These are phyloP conservation scores for Yarrowia porcina DNA, from an alignment of 805 yeast genomes.

Conservation along the genomic window DNA sequence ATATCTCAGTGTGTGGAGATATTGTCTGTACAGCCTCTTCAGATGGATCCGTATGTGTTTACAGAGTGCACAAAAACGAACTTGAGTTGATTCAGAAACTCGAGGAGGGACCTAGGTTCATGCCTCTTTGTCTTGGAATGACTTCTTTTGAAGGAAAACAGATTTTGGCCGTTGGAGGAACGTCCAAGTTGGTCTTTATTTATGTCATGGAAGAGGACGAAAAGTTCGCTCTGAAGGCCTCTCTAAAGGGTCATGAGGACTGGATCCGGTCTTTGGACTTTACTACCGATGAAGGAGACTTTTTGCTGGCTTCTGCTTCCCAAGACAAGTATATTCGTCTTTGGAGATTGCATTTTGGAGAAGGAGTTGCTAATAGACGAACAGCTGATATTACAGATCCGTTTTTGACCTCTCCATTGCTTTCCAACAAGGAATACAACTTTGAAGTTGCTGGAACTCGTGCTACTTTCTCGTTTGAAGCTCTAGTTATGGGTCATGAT, in stretches of 20 bases:
- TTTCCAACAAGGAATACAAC: slow-evolving; percentile 71
- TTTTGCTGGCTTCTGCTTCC: slow-evolving; percentile 79
- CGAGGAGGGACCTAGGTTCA: slow-evolving; percentile 32
- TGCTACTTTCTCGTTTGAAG: slow-evolving; percentile 67
- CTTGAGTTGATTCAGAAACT: slow-evolving; percentile 26
- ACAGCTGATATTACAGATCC: slow-evolving; percentile 42
- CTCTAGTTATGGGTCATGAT: slow-evolving; percentile 95
- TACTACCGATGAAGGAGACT: slow-evolving; percentile 44
- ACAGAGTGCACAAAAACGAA: not conserved
- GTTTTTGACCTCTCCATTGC: slow-evolving; percentile 35
- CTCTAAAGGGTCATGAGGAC: slow-evolving; percentile 87
- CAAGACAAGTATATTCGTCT: slow-evolving; percentile 89
- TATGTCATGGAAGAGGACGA: slow-evolving; percentile 38
- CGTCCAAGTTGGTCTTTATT: slow-evolving; percentile 48
- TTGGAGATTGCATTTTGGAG: slow-evolving; percentile 61
- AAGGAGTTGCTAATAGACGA: slow-evolving; percentile 42
- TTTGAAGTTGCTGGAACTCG: slow-evolving; percentile 41
- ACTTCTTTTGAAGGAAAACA: slow-evolving; percentile 26
- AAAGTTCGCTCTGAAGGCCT: slow-evolving; percentile 46
- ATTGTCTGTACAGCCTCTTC: slow-evolving; percentile 62
- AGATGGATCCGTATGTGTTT: slow-evolving; percentile 47
- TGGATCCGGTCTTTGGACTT: slow-evolving; percentile 82
- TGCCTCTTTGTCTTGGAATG: slow-evolving; percentile 35
- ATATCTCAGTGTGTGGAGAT: slow-evolving; percentile 45
- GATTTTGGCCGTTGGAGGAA: slow-evolving; percentile 39